Conservation (phyloP, 345 rosid genomes). For the Gossypium rotundifolium region DNA sequence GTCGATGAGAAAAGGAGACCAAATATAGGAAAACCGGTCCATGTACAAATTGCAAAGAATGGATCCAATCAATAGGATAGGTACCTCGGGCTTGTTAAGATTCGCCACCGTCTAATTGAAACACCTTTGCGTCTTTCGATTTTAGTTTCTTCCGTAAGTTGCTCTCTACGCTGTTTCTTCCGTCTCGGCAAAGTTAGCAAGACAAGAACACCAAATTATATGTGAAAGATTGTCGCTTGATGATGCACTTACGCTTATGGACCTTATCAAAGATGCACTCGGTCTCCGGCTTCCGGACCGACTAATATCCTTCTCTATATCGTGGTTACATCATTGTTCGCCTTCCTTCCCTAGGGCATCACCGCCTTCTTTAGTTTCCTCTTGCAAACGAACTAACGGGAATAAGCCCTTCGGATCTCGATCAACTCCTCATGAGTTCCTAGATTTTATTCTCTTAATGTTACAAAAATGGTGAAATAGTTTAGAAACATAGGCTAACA, state of each 20-base stretch:
- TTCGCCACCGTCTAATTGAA: constrained; percentile 49
- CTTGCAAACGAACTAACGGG: constrained; percentile 72
- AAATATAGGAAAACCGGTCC: constrained; percentile 60
- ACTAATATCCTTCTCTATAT: constrained; percentile 4
- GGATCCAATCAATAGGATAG: constrained; percentile 47
- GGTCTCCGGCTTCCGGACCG: constrained; percentile 32
- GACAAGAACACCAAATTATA: constrained; percentile 29
- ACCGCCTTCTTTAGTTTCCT: constrained; percentile 41
- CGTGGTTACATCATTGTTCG: constrained; percentile 10
- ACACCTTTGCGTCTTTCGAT: constrained; percentile 37
- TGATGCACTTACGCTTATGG: constrained; percentile 41
- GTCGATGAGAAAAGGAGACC: constrained; percentile 65
- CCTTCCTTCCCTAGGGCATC: constrained; percentile 4
- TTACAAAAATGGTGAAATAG: background rate
- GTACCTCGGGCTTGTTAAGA: constrained; percentile 71
- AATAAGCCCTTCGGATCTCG: constrained; percentile 64
- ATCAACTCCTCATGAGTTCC: constrained; percentile 65
- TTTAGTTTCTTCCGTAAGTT: background rate
- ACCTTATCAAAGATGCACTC: constrained; percentile 24
- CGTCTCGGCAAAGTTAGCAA: constrained; percentile 17
- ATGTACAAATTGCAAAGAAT: constrained; percentile 49
- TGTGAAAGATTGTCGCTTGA: constrained; percentile 36
- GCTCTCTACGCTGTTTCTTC: constrained; percentile 11
- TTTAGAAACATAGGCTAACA: background rate
- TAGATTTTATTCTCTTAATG: background rate